Conservation (phyloP, 768 basidiomycete genomes). For the Xerocomellus amylosporus region DNA sequence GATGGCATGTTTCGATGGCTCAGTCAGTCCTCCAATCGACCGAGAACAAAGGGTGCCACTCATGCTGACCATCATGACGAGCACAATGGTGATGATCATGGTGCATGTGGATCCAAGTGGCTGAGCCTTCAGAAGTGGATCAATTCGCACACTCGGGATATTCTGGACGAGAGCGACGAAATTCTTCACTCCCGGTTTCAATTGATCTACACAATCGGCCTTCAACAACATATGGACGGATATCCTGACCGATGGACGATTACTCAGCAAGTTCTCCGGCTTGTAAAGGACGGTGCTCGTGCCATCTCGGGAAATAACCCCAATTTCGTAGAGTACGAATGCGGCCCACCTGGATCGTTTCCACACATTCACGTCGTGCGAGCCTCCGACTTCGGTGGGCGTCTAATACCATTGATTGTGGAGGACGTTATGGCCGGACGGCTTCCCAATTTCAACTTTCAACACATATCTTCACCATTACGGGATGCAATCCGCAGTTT, state of each 20-base stretch:
- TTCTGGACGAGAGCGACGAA: slow-evolving; percentile 24
- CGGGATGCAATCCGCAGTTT: slow-evolving; percentile 10
- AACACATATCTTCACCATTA: neutral
- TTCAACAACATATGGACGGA: slow-evolving; percentile 19
- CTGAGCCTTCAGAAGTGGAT: slow-evolving; percentile 12
- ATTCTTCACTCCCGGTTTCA: slow-evolving; percentile 22
- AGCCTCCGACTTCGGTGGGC: neutral
- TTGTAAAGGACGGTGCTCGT: slow-evolving; percentile 2
- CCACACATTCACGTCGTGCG: slow-evolving; percentile 6
- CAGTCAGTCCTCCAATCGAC: no score
- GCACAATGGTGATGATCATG: neutral
- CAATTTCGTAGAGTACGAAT: neutral
- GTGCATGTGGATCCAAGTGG: slow-evolving; percentile 8
- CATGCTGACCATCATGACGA: neutral
- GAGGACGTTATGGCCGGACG: slow-evolving; percentile 7
- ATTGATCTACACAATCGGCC: slow-evolving; percentile 25
- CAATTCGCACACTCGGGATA: slow-evolving; percentile 11
- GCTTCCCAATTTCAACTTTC: slow-evolving; percentile 11
- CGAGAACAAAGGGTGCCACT: no score
- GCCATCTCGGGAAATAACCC: neutral
- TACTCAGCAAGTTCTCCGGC: slow-evolving; percentile 26
- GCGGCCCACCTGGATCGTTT: slow-evolving; percentile 1
- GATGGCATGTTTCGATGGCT: neutral
- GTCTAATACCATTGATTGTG: neutral
- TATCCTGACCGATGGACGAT: slow-evolving; percentile 30